These are phyloP conservation scores for Clavariopsis aquatica DNA, from an alignment of 495 filamentous ascomycete genomes.

Conservation along the genomic window DNA sequence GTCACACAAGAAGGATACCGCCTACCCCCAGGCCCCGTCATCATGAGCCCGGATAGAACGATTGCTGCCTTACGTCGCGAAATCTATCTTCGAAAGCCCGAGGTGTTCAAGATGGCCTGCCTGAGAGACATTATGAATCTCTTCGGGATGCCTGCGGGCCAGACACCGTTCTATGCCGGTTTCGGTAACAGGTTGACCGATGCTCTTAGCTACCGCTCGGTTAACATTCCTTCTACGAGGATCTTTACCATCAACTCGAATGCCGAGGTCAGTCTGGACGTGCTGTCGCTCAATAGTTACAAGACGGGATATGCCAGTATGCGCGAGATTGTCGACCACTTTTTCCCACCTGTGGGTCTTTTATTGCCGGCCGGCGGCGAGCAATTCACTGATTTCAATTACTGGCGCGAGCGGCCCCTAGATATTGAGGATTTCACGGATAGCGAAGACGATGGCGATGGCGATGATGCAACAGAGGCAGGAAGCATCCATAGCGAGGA, in stretches of 20 bases:
- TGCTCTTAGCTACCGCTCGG: constrained; percentile 90
- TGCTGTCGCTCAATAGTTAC: constrained; percentile 88
- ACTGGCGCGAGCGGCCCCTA: constrained; percentile 46
- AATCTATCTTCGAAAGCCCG: constrained; percentile 92
- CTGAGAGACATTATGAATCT: constrained; percentile 88
- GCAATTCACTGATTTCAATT: constrained; percentile 50
- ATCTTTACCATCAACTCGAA: constrained; percentile 99
- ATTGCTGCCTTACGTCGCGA: constrained; percentile 94
- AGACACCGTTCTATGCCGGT: constrained; percentile 84
- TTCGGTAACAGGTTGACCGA: constrained; percentile 98
- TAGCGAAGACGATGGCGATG: constrained; percentile 46
- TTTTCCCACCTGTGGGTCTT: constrained; percentile 67
- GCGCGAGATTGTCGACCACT: constrained; percentile 93
- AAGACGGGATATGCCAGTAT: constrained; percentile 97
- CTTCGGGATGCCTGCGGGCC: constrained; percentile 57
- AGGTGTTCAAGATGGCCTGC: constrained; percentile 99
- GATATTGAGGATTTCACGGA: constrained; percentile 46
- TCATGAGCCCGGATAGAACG: constrained; percentile 91
- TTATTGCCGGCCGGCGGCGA: constrained; percentile 46
- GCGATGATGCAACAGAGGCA: constrained; percentile 50
- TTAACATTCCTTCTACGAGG: constrained; percentile 87
- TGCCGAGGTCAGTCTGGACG: constrained; percentile 89
- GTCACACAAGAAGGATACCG: constrained; percentile 85
- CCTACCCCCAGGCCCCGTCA: constrained; percentile 86
- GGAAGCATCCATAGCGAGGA: constrained; percentile 46